Percentiles rank a stretch among this genome's conserved stretches.
Conservation (phyloP, 495 filamentous ascomycete genomes). For the Talaromyces trachyspermus region DNA sequence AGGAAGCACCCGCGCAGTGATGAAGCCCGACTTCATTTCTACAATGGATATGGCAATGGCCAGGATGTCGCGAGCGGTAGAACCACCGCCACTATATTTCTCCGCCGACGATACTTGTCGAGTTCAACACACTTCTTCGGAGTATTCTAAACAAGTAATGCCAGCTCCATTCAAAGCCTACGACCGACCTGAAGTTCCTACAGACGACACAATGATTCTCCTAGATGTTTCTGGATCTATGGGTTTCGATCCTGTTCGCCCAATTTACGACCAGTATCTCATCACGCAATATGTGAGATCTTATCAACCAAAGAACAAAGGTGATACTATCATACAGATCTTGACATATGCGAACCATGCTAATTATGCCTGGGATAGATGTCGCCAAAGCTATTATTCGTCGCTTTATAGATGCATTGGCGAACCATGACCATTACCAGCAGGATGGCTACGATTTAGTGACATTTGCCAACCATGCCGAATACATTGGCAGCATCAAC, state of each 20-base stretch:
- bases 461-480: conserved; percentile 31
- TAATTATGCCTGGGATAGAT: conserved; percentile 17
- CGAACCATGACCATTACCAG: conserved; percentile 31
- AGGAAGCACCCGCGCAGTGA: conserved; percentile 15
- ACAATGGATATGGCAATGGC: conserved; percentile 31
- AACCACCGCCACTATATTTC: conserved; percentile 31
- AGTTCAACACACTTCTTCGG: conserved; percentile 27
- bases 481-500: conserved; percentile 31
- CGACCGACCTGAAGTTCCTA: conserved; percentile 25
- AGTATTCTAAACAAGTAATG: conserved; percentile 40
- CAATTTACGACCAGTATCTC: conserved; percentile 35
- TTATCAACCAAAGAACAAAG: conserved; percentile 40
- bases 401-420: conserved; percentile 37
- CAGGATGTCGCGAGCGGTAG: conserved; percentile 34
- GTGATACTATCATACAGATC: conserved; percentile 11
- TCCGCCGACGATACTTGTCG: conserved; percentile 33
- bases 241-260: conserved; percentile 34
- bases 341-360: background rate
- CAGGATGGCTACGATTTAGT: conserved; percentile 32
- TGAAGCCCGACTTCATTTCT: conserved; percentile 40
- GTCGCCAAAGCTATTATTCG: conserved; percentile 35
- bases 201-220: conserved; percentile 40
- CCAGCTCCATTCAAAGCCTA: conserved; percentile 26
- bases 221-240: conserved; percentile 40
- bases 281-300: conserved; percentile 29